Evolutionary conservation across 495 filamentous ascomycete species (phyloP).

Genomic region (Chaetomium tenue): DNA sequence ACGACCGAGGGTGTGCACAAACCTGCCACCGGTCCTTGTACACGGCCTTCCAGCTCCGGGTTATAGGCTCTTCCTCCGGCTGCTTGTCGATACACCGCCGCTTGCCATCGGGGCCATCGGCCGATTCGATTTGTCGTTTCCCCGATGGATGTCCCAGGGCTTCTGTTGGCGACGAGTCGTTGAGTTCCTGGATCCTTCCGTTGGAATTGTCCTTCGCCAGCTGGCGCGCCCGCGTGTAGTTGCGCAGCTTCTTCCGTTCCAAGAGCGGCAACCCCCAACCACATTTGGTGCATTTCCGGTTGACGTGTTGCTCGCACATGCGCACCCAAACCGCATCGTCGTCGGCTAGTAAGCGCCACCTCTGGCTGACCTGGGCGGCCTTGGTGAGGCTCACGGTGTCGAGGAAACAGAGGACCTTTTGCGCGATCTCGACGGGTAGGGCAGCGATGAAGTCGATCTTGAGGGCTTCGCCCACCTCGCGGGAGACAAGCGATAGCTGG

Average conservation of each 20-base stretch:
- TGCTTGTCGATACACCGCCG: constrained; percentile 45
- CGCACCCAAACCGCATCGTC: constrained; percentile 98
- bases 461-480: constrained; percentile 83
- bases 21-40: constrained; percentile 36
- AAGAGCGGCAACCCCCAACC: constrained; percentile 91
- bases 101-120: constrained; percentile 42
- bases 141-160: constrained; percentile 3
- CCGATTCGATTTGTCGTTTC: constrained; percentile 37
- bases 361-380: constrained; percentile 87
- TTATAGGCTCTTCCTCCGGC: constrained; percentile 33
- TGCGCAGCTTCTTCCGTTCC: constrained; percentile 82
- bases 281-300: constrained; percentile 93
- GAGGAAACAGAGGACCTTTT: constrained; percentile 88
- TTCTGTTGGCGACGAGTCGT: constrained; percentile 20
- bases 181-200: constrained; percentile 32
- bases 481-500: constrained; percentile 87
- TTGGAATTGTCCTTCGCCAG: constrained; percentile 35
- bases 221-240: constrained; percentile 81
- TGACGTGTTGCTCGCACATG: constrained; percentile 98
- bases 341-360: constrained; percentile 85
- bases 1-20: constrained; percentile 27
- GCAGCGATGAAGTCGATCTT: constrained; percentile 93
- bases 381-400: constrained; percentile 97
- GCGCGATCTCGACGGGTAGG: constrained; percentile 83
- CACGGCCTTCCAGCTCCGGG: constrained; percentile 83